A percentile compares a stretch with the other conserved stretches of the same genome.
phyloP scores from a whole-genome alignment of 208 protist genomes.

The Wallacemonas sp. region DNA sequence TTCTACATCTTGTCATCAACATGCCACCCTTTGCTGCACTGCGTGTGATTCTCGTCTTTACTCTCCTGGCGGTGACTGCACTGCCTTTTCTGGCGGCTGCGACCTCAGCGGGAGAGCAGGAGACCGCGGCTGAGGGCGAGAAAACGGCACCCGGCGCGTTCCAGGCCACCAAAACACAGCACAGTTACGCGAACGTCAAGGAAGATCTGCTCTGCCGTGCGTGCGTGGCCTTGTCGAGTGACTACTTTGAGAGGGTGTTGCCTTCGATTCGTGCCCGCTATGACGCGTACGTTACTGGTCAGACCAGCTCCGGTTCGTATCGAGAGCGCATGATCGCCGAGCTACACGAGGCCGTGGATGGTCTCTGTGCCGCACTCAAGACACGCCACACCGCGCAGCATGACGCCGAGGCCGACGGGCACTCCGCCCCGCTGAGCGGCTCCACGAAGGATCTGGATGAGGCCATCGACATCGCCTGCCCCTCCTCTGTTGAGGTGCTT shows the following conservation, averaged over 20 bases:
- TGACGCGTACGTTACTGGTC: background rate
- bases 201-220: constrained; percentile 27
- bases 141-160: background rate
- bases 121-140: too few relatives aligned
- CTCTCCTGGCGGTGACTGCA: too few relatives aligned
- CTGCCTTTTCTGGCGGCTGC: too few relatives aligned
- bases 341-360: constrained; percentile 31
- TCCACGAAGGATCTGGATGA: constrained; percentile 13
- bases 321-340: constrained; percentile 29
- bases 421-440: background rate
- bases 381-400: background rate
- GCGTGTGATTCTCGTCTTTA: too few relatives aligned
- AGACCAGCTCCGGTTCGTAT: background rate
- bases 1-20: too few relatives aligned
- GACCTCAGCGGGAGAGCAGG: too few relatives aligned
- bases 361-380: constrained; percentile 18
- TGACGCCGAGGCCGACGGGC: background rate
- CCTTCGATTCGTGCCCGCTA: constrained; percentile 8
- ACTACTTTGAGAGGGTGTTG: constrained; percentile 22
- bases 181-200: constrained; percentile 20
- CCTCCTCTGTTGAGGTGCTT: constrained; percentile 17
- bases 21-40: too few relatives aligned
- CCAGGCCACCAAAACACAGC: background rate
- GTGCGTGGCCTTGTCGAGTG: constrained; percentile 19
- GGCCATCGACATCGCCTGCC: constrained; percentile 18